Evolutionary conservation across 768 basidiomycete species (phyloP), one percentile per base, ranked within the genome.

Genomic region (Rubroboletus satanas): DNA sequence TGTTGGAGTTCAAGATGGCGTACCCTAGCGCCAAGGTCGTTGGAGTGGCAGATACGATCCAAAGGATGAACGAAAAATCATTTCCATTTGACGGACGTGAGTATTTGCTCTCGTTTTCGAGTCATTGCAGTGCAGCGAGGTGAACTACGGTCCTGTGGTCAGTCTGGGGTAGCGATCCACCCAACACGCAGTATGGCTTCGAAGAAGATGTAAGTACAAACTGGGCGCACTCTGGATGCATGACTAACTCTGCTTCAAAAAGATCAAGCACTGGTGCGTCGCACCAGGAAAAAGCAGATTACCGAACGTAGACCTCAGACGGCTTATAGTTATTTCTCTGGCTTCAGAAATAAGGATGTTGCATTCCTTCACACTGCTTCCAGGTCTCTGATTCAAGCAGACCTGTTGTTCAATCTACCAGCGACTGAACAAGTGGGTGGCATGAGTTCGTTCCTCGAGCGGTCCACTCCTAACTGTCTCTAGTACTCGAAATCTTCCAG

Each of bases 391-490:
- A 79, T 95, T 44, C 77, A 87, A 67, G 93, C 90, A 2, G 93
- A 97, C 68, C 74, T 95, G 42, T 68, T 95, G 3, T 82, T 92
- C 74, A 94, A 94, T 72, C 74, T 95, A 12, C 90, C 92, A 1
- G 74, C 82, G 5, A 84, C 68, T 2, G 92, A 95, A 70, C 91
- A 93, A 73, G 84, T 83, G 31, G 48, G 67, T 49, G n/a, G 2
- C 11, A 31, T 5, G 32, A 7, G 7, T 28, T 49, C 6, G 8
- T 44, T 21, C 6, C 28, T 45, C 11, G 10, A 10, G 17, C 33
- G 1, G 14, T 48, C 21, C 1, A 38, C 29, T 31, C 31, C 37
- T 32, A 51, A 45, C 26, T 10, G 14, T 32, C 4, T 8, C 44
- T 39, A 77, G 76, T 77, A 77, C 57, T 75, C 75, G 14, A 73